Conservation (phyloP, 441 rosid genomes). For the Macaranga tanarius region DNA sequence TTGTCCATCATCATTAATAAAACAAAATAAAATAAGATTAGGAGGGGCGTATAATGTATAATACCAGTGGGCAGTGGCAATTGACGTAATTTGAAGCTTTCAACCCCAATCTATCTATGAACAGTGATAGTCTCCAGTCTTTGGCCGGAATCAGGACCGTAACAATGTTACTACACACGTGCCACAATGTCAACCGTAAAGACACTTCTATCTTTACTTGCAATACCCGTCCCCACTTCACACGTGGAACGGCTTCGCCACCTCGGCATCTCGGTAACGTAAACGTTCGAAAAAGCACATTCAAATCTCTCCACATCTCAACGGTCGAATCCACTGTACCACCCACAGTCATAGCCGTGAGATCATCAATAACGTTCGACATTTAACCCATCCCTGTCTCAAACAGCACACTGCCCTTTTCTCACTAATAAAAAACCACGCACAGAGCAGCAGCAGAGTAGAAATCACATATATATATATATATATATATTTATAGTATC, state of each 20-base stretch:
- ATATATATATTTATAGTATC: constrained; percentile 1
- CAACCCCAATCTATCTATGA: too few relatives aligned
- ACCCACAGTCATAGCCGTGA: constrained; percentile 32
- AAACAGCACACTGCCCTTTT: not conserved
- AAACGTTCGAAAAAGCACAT: constrained; percentile 24
- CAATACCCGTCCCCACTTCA: constrained; percentile 7
- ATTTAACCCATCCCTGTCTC: constrained; percentile 22
- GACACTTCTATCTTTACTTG: not conserved
- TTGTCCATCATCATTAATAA: too few relatives aligned
- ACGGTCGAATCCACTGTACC: constrained; percentile 36
- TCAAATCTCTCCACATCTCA: constrained; percentile 39
- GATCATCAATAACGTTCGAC: constrained; percentile 35
- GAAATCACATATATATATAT: too few relatives aligned
- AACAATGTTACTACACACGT: constrained; percentile 18
- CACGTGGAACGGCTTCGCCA: constrained; percentile 33
- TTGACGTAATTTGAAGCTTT: too few relatives aligned
- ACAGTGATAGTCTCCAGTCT: too few relatives aligned
- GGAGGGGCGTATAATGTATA: too few relatives aligned
- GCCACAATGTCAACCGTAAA: constrained; percentile 10
- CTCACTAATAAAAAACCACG: constrained; percentile 5
- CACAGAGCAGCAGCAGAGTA: not conserved
- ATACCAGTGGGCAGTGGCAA: too few relatives aligned
- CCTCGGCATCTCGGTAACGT: constrained; percentile 21
- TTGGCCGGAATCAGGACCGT: too few relatives aligned
- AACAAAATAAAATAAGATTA: too few relatives aligned